Conservation (phyloP, 169 alveolate species). For the Eimeria sp. region DNA sequence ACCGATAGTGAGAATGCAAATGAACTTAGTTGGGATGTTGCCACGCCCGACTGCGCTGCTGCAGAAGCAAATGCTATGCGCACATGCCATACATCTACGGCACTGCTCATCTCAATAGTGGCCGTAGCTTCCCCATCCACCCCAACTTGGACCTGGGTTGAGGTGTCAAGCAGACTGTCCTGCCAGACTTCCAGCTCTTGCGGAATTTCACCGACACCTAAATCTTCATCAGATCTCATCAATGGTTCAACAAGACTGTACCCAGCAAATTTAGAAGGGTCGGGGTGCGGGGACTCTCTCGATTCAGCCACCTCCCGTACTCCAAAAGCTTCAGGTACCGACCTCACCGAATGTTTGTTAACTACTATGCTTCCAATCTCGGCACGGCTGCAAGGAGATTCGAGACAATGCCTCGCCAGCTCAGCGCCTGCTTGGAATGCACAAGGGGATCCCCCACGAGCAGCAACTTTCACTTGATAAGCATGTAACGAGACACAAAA, state of each 20-base stretch:
- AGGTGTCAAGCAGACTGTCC: slow-evolving; percentile 50
- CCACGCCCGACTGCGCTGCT: slow-evolving; percentile 1
- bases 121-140: slow-evolving; percentile 43
- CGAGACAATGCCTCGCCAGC: slow-evolving; percentile 62
- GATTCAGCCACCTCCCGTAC: background rate
- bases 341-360: background rate
- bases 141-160: slow-evolving; percentile 5
- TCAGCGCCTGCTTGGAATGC: slow-evolving; percentile 39
- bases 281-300: background rate
- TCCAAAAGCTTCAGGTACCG: background rate
- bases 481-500: slow-evolving; percentile 59
- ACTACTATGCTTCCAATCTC: slow-evolving; percentile 1
- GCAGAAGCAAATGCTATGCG: slow-evolving; percentile 49
- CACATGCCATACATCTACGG: slow-evolving; percentile 48
- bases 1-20: slow-evolving; percentile 29
- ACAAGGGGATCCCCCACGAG: slow-evolving; percentile 54
- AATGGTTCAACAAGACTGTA: background rate
- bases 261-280: background rate
- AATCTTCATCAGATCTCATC: background rate
- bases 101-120: slow-evolving; percentile 25
- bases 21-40: background rate
- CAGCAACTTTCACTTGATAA: slow-evolving; percentile 38
- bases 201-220: background rate
- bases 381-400: slow-evolving; percentile 55
- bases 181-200: slow-evolving; percentile 41